Base-by-base conservation (phyloP, 1,139 yeast species). In the Blastobotrys arbuscula region DNA sequence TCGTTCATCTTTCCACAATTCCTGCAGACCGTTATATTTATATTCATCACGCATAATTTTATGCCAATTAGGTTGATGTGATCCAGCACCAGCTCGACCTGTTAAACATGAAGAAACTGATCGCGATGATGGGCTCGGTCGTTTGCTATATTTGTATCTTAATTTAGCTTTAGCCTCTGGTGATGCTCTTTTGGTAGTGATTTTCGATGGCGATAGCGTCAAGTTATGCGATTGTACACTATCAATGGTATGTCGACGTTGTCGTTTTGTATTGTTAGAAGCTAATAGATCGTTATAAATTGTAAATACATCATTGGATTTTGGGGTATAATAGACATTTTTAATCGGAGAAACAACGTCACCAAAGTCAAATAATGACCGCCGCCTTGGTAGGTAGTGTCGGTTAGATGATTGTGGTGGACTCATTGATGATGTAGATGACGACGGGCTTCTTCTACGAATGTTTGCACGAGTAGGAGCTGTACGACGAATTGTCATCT, bases 1-100 rank as follows among this genome's bases (percentile, higher is more conserved):
- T 2, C 65, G 55, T 43, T 61, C 64, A n/a, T 52, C 57, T 18
- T 58, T 45, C 65, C 65, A 61, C 10, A 52, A 39, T 15, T 54
- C 53, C 16, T 60, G 62, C 39, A 51, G 51, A 10, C 64, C 64
- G 31, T 50, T 48, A 34, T 35, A 46, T 30, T 51, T 49, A 46
- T 60, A 61, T 41, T 59, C 59, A 15, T 53, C 52, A 9, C 64
- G 52, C 53, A 61, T 50, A 20, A 59, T 48, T 15, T 59, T 53
- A 42, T 61, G 64, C 65, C 65, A 60, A 31, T 54, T 47, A 3
- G 65, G 64, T 28, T 57, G 60, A 9, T 37, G 39, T 10, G 49
- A 39, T 42, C 55, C 57, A 56, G 20, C 48, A 33, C 30, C 47
- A 8, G 24, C 28, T 20, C 43, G 26, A 8, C 40, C 34, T 18